Percentiles rank a stretch among this genome's conserved stretches.
Conservation (phyloP, 306 rosid species). For the Corylus avellana region DNA sequence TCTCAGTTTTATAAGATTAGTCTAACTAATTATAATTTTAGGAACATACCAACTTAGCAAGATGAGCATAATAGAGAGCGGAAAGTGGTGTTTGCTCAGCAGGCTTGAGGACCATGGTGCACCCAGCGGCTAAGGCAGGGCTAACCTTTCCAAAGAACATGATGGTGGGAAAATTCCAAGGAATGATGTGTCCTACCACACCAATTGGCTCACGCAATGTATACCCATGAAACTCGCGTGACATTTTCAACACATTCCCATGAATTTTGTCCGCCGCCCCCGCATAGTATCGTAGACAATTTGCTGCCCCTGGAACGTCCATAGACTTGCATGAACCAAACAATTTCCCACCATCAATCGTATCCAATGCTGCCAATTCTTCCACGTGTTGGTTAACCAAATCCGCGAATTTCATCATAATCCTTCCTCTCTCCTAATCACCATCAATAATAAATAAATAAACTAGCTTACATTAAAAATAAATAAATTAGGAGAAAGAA, state of each 20-base stretch:
- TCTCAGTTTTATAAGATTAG: no score
- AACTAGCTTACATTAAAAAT: not conserved
- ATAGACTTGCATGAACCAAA: conserved; percentile 32
- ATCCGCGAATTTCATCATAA: conserved; percentile 68
- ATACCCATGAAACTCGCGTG: conserved; percentile 53
- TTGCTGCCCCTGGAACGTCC: conserved; percentile 58
- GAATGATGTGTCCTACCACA: conserved; percentile 83
- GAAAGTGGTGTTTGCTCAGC: conserved; percentile 94
- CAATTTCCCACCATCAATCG: conserved; percentile 69
- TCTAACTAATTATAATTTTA: not conserved
- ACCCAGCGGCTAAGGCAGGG: conserved; percentile 88
- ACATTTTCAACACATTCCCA: conserved; percentile 65
- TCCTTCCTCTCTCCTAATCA: conserved; percentile 63
- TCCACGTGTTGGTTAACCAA: conserved; percentile 57
- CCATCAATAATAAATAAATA: not conserved
- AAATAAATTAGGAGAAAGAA: not conserved
- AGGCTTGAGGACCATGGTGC: conserved; percentile 84
- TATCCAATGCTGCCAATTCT: conserved; percentile 71
- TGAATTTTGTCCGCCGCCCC: conserved; percentile 94
- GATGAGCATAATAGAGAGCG: conserved; percentile 77
- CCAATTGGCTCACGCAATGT: conserved; percentile 82
- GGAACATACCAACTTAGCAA: conserved; percentile 57
- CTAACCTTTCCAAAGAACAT: conserved; percentile 54
- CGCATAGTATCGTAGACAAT: conserved; percentile 62
- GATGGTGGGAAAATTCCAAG: conserved; percentile 77